Evolutionary conservation across 2,329 filamentous ascomycete species (phyloP).

Genomic region (Pyrenophora teres): DNA sequence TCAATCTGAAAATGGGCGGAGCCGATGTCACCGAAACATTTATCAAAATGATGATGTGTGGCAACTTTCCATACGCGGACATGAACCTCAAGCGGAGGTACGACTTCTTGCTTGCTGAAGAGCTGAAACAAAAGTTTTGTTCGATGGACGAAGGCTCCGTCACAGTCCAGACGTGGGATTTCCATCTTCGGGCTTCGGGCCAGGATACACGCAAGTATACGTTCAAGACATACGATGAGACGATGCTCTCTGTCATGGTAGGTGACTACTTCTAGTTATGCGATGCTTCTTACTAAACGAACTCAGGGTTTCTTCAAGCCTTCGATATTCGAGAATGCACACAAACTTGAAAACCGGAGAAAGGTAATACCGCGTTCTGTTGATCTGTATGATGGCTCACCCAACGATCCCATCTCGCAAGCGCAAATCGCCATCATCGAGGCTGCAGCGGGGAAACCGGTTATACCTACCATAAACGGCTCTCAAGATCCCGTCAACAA

Average conservation of each 20-base stretch:
- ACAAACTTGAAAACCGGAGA: constrained; percentile 78
- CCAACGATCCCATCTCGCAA: constrained; percentile 85
- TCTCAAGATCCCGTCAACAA: constrained; percentile 41
- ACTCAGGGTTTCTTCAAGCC: constrained; percentile 81
- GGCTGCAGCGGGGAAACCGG: constrained; percentile 51
- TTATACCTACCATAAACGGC: constrained; percentile 34
- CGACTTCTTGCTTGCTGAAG: constrained; percentile 91
- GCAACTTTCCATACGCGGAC: constrained; percentile 92
- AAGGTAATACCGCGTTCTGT: constrained; percentile 85
- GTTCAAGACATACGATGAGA: constrained; percentile 97
- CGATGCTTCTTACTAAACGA: constrained; percentile 15
- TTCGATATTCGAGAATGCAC: constrained; percentile 78
- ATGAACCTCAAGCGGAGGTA: constrained; percentile 90
- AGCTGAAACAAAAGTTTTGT: constrained; percentile 91
- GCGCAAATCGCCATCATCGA: constrained; percentile 74
- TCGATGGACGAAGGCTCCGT: constrained; percentile 90
- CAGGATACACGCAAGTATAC: constrained; percentile 90
- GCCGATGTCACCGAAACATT: constrained; percentile 93
- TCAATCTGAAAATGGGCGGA: constrained; percentile 94
- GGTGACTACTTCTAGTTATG: constrained; percentile 13
- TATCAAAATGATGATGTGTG: constrained; percentile 96
- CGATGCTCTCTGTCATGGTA: constrained; percentile 85
- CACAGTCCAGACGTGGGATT: constrained; percentile 84
- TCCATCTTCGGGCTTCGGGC: constrained; percentile 85
- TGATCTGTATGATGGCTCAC: constrained; percentile 90